These are phyloP conservation scores for Prunus fruticosa DNA, from an alignment of 306 rosid species.

Conservation along the genomic window DNA sequence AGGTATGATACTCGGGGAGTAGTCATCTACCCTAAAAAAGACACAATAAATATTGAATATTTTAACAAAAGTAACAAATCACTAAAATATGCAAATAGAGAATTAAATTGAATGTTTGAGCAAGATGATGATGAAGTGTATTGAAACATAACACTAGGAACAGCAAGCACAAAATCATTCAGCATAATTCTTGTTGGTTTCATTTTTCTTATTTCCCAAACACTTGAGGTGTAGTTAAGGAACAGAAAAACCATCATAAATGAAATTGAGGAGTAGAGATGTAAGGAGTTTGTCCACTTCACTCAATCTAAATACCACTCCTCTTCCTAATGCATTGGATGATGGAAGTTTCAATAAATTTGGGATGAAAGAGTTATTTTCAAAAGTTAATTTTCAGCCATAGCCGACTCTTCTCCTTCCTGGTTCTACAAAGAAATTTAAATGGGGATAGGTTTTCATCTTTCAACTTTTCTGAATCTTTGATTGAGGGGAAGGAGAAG, in stretches of 20 bases:
- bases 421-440: no score
- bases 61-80: not conserved
- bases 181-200: not conserved
- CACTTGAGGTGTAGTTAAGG: not conserved
- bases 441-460: no score
- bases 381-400: no score
- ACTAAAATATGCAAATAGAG: not conserved
- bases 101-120: not conserved
- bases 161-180: not conserved
- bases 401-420: no score
- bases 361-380: no score
- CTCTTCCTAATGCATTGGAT: not conserved
- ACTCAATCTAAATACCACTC: not conserved
- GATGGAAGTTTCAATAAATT: no score
- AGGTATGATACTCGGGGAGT: not conserved
- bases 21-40: not conserved
- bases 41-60: not conserved
- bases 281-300: not conserved
- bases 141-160: not conserved
- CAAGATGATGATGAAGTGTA: not conserved
- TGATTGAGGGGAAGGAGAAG: no score
- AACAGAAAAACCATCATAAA: not conserved
- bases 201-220: not conserved
- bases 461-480: no score
- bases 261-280: not conserved